Evolutionary conservation across 2,329 filamentous ascomycete genomes (phyloP).

Genomic region (Paraphaeosphaeria sporulosa): DNA sequence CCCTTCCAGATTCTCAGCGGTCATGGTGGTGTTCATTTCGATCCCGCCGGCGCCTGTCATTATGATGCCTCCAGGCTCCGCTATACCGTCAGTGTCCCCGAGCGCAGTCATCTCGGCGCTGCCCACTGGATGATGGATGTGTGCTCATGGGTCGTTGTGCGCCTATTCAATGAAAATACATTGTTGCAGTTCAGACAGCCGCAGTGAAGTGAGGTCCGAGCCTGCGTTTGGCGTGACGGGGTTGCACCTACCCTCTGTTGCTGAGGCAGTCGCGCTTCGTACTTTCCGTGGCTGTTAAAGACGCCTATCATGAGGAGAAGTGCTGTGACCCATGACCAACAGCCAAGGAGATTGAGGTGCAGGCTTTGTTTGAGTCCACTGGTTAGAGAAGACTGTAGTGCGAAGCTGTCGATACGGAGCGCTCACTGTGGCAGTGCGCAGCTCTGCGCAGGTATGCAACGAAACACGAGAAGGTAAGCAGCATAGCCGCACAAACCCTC

Average conservation of each 20-base stretch:
- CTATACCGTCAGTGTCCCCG: slow-evolving; percentile 6
- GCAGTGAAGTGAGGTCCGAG: background rate
- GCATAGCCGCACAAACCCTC: background rate
- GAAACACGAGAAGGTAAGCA: background rate
- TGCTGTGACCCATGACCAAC: no score
- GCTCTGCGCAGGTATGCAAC: background rate
- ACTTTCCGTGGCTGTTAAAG: background rate
- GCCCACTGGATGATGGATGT: background rate
- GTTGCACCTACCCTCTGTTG: background rate
- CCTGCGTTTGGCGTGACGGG: no score
- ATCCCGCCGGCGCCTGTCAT: slow-evolving; percentile 13
- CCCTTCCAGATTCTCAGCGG: slow-evolving; percentile 16
- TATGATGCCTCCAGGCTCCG: slow-evolving; percentile 3
- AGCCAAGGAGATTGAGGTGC: background rate
- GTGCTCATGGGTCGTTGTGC: background rate
- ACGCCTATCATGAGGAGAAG: background rate
- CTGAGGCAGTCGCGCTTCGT: background rate
- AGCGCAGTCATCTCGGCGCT: slow-evolving; percentile 1
- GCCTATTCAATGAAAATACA: background rate
- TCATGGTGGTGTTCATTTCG: slow-evolving; percentile 24
- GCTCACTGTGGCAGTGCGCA: background rate
- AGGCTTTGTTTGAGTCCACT: background rate
- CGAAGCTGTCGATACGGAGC: background rate
- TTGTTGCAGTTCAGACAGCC: background rate
- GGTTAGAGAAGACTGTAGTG: background rate